A percentile compares a stretch with the other conserved stretches of the same genome.
These are phyloP conservation scores for Macrotyloma uniflorum DNA, from an alignment of 306 rosid species.

Conservation along the genomic window DNA sequence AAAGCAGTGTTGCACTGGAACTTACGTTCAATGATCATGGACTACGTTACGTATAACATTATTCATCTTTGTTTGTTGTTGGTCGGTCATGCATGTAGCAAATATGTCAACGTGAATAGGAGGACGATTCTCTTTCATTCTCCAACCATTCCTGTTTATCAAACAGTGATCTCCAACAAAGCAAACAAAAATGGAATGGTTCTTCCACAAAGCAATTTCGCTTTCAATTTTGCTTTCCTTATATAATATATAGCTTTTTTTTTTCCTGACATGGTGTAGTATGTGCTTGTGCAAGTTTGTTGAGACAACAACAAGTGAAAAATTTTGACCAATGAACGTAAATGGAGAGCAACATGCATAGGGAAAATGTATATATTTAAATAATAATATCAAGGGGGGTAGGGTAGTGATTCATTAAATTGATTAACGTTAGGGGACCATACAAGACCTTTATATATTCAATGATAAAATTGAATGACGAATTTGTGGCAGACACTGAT, in stretches of 20 bases:
- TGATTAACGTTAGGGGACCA: conserved; percentile 8
- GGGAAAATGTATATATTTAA: background rate
- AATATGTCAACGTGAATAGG: conserved; percentile 25
- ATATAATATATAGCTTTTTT: background rate
- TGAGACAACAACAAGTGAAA: background rate
- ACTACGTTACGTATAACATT: background rate
- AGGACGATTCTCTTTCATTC: background rate
- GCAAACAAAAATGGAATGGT: conserved; percentile 24
- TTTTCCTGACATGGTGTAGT: background rate
- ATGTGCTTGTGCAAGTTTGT: background rate
- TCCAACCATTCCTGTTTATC: background rate
- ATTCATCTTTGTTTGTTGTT: conserved; percentile 17
- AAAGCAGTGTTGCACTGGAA: background rate
- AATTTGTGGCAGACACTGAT: conserved; percentile 22
- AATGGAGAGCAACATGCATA: background rate
- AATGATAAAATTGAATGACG: conserved; percentile 21
- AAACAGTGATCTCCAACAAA: background rate
- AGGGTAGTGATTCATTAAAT: background rate
- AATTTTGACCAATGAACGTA: background rate
- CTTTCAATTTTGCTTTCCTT: conserved; percentile 23
- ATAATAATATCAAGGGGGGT: background rate
- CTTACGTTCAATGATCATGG: background rate
- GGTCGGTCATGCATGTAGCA: conserved; percentile 32
- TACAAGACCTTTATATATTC: conserved; percentile 26
- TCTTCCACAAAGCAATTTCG: conserved; percentile 19